Conservation (phyloP, 176 grass and related monocot genomes). For the Triticum urartu region DNA sequence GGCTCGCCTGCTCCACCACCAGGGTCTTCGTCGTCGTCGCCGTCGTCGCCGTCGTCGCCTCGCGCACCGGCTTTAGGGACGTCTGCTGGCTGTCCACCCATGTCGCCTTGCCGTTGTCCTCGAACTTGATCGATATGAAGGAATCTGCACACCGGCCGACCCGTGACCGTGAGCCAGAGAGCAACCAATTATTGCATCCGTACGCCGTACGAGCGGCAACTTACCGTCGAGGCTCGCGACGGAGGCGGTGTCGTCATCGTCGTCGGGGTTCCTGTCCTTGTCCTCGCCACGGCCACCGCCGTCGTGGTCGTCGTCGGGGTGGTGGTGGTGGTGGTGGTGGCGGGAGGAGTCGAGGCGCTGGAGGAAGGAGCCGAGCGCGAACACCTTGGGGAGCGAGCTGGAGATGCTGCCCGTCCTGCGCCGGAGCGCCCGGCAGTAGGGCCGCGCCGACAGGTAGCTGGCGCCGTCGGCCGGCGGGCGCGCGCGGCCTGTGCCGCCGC, state of each 20-base stretch:
- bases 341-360: constrained; percentile 67
- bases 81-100: constrained; percentile 39
- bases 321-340: neutral
- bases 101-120: constrained; percentile 78
- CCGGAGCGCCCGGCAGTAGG: constrained; percentile 26
- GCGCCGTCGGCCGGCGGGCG: neutral
- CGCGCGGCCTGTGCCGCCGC: neutral
- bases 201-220: too few relatives aligned
- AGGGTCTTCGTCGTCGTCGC: neutral
- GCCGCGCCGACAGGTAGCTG: neutral
- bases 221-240: constrained; percentile 57
- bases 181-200: neutral
- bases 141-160: constrained; percentile 46
- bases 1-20: constrained; percentile 51
- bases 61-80: neutral
- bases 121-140: constrained; percentile 97
- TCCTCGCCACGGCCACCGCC: neutral
- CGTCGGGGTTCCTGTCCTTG: neutral
- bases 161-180: neutral
- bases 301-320: neutral
- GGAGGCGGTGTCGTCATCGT: constrained; percentile 26
- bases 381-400: constrained; percentile 55
- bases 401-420: constrained; percentile 43
- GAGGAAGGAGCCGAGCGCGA: constrained; percentile 71
- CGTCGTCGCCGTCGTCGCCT: neutral